Evolutionary conservation across 306 rosid genomes (phyloP), one percentile per base, ranked within the genome.

Genomic region (Quercus ilex): DNA sequence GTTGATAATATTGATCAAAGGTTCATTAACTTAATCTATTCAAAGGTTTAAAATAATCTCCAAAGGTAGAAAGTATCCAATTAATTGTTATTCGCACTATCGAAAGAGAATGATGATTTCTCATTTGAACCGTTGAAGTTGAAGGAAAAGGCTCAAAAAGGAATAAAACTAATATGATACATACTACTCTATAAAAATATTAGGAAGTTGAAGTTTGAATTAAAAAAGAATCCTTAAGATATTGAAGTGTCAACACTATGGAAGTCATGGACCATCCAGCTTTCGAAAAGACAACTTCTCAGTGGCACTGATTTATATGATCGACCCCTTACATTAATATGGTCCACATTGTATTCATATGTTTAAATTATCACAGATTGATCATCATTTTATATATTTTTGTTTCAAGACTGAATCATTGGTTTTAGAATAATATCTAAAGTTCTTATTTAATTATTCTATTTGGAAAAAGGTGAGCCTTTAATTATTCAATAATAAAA

Each of bases 91-190:
- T 56, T 82, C 78, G 82, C 84, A 81, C 77, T 78, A 75, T 77
- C 73, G 64, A 80, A 78, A 76, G 71, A 17, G 59, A 74, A 73
- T 73, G 74, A 55, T 67, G 79, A 75, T 69, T 73, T 38, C 72
- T 68, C n/a, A 75, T 73, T 52, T 64, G 78, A 72, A 78, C 91
- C 88, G 77, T 83, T 55, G 80, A 87, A 71, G 72, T 64, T 71
- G 81, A 84, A 55, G 70, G 62, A 62, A 41, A 81, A 80, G 75
- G 73, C n/a, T 28, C 7, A 67, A 56, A n/a, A 21, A 52, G 79
- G 79, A 87, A 80, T 82, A 76, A 35, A 79, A 68, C 59, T 74
- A 62, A 70, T 19, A 87, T 79, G 77, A 71, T 72, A 72, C n/a
- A 12, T 55, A 74, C 33, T 68, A 38, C 46, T 73, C 33, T 71